phyloP scores from a whole-genome alignment of 1,284 basidiomycete genomes.

The Puccinia triticina region DNA sequence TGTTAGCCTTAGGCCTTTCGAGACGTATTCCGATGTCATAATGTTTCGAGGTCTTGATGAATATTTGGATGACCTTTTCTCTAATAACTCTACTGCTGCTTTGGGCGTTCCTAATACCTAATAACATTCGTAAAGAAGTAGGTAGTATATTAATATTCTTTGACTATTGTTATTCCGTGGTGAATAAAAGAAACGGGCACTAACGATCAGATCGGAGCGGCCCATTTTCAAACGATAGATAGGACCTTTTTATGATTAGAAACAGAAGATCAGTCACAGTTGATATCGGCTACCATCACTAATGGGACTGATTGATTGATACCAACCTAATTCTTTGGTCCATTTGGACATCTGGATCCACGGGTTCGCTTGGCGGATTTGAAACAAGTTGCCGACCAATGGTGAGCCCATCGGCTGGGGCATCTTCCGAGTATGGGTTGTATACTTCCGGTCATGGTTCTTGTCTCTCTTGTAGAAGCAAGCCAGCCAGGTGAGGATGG shows the following conservation, averaged over 20 bases:
- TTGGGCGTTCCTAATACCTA: conserved; percentile 55
- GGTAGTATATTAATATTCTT: not conserved
- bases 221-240: conserved; percentile 57
- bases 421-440: not conserved
- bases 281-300: too few relatives aligned
- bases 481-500: too few relatives aligned
- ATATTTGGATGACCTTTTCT: conserved; percentile 57
- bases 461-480: too few relatives aligned
- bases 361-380: conserved; percentile 54
- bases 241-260: conserved; percentile 52
- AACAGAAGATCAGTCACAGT: not conserved
- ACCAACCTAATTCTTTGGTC: conserved; percentile 54
- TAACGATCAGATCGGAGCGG: conserved; percentile 53
- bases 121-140: not conserved
- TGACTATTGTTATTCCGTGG: too few relatives aligned
- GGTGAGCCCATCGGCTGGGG: conserved; percentile 50
- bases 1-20: conserved; percentile 56
- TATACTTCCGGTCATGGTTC: too few relatives aligned
- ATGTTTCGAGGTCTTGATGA: conserved; percentile 57
- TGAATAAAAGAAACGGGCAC: not conserved
- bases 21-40: conserved; percentile 58
- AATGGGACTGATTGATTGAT: not conserved
- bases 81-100: conserved; percentile 58
- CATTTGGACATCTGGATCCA: conserved; percentile 57
- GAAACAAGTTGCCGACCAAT: conserved; percentile 55